Base-by-base conservation (phyloP, 352 stramenopile genomes). In the Globisporangium parvum region DNA sequence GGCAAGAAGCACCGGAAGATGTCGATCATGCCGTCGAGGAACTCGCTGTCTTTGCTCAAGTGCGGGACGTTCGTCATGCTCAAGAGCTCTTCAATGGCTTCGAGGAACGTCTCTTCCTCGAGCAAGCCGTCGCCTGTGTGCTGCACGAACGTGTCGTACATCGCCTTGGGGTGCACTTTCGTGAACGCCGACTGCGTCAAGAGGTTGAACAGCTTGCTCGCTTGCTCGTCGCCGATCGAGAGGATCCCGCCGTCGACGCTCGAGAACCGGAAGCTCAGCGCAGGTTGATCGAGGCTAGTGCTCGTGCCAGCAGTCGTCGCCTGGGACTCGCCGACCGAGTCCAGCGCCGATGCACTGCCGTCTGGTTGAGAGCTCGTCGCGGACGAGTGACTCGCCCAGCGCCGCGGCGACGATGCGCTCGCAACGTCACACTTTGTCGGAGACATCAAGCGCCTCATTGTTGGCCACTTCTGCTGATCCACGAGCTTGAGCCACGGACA, bases 131-230 rank as follows among this genome's bases (percentile, higher is more conserved):
- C 85, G 10, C 78, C 77, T 12, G 85, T 95, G 60, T 95, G 85
- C 49, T 91, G 81, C 0, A 93, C 72, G 53, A 95, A 93, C 15
- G 81, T 93, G 48, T 92, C 83, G 54, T 93, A 95, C 71, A 95
- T 91, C 6, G 70, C 70, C 24, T 91, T 73, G 3, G 83, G 73
- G 49, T 71, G 65, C 5, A 92, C 58, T 35, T 85, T 86, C 0
- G 85, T 90, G 52, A 93, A 90, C 10, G 79, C 73, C 2, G 77
- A 88, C 55, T 87, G 65, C 1, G 76, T 60, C 37, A 93, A 46
- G 15, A 93, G 31, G 37, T 88, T 71, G 24, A 86, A 88, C 21
- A 94, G 54, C 42, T 78, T 66, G 1, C 77, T 51, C 0, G 81
- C 81, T 47, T 92, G 77, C 6, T 70, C 56, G 51, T 87, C 74